Percentiles rank a stretch among this genome's conserved stretches.
phyloP scores from a whole-genome alignment of 2,329 filamentous ascomycete genomes.

The Bimuria novae-zelandiae region DNA sequence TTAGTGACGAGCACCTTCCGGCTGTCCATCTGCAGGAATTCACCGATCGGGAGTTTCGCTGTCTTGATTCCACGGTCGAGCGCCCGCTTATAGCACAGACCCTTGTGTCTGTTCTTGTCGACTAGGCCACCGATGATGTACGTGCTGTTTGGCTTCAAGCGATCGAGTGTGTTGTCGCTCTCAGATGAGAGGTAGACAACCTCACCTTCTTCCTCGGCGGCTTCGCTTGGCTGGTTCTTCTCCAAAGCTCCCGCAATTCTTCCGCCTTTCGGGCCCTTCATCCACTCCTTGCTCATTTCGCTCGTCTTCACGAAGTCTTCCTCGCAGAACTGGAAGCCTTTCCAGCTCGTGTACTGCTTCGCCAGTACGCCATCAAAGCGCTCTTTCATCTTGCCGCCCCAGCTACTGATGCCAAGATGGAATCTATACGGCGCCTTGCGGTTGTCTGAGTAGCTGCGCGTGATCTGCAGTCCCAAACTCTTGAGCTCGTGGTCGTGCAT shows the following conservation, averaged over 20 bases:
- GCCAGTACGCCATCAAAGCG: constrained; percentile 78
- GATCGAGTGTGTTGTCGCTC: constrained; percentile 80
- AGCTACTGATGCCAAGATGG: constrained; percentile 78
- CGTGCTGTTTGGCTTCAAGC: constrained; percentile 82
- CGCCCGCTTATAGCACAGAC: constrained; percentile 85
- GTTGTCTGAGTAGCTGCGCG: constrained; percentile 88
- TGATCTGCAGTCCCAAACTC: constrained; percentile 82
- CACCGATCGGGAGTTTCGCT: constrained; percentile 90
- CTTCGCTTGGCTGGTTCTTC: constrained; percentile 24
- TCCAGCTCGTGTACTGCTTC: constrained; percentile 78
- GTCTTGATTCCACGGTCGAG: constrained; percentile 77
- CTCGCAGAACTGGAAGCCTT: constrained; percentile 72
- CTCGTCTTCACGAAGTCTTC: constrained; percentile 75
- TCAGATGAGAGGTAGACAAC: constrained; percentile 92
- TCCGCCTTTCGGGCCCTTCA: constrained; percentile 65
- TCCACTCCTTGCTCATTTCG: constrained; percentile 67
- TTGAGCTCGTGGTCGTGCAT: constrained; percentile 88
- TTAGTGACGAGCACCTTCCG: constrained; percentile 89
- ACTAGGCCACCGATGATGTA: constrained; percentile 95
- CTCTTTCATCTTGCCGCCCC: constrained; percentile 72
- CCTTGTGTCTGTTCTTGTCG: constrained; percentile 95
- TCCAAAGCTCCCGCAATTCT: constrained; percentile 62
- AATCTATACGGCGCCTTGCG: constrained; percentile 67
- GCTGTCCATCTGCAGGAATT: constrained; percentile 89
- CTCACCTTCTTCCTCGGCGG: constrained; percentile 52